Evolutionary conservation across 805 yeast species (phyloP).

Genomic region (Clavispora vitiphila): DNA sequence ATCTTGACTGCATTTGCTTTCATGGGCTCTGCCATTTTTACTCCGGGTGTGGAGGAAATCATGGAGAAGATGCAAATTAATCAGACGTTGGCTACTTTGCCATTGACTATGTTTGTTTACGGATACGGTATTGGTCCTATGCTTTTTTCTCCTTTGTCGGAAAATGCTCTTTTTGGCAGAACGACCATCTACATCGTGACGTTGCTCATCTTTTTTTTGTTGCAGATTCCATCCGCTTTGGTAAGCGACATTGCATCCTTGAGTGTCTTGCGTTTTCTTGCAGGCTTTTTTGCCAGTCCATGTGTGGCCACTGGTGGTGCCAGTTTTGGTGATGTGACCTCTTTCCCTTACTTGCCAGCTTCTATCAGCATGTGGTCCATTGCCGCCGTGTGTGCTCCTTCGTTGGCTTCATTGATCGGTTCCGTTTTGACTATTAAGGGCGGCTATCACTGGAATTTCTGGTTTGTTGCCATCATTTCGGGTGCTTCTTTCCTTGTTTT

Average conservation of each 20-base stretch:
- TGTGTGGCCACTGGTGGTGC: conserved; percentile 59
- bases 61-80: conserved; percentile 42
- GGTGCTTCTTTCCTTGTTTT: conserved; percentile 34
- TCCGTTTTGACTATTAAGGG: conserved; percentile 34
- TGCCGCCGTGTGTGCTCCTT: conserved; percentile 52
- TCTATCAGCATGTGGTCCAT: conserved; percentile 49
- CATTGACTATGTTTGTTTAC: conserved; percentile 49
- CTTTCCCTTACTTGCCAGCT: conserved; percentile 38
- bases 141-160: conserved; percentile 54
- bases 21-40: conserved; percentile 50
- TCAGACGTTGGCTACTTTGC: conserved; percentile 42
- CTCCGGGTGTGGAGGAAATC: conserved; percentile 49
- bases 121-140: conserved; percentile 62
- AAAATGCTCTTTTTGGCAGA: conserved; percentile 49
- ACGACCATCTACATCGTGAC: conserved; percentile 44
- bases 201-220: conserved; percentile 40
- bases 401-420: conserved; percentile 53
- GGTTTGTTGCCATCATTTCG: conserved; percentile 43
- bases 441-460: conserved; percentile 52
- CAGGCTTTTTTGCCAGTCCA: conserved; percentile 54
- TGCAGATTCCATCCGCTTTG: conserved; percentile 55
- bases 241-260: conserved; percentile 45
- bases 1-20: conserved; percentile 46
- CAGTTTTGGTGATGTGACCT: conserved; percentile 45
- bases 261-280: conserved; percentile 44